Evolutionary conservation across 331 rosid genomes (phyloP).

Genomic region (Acacia concinna): DNA sequence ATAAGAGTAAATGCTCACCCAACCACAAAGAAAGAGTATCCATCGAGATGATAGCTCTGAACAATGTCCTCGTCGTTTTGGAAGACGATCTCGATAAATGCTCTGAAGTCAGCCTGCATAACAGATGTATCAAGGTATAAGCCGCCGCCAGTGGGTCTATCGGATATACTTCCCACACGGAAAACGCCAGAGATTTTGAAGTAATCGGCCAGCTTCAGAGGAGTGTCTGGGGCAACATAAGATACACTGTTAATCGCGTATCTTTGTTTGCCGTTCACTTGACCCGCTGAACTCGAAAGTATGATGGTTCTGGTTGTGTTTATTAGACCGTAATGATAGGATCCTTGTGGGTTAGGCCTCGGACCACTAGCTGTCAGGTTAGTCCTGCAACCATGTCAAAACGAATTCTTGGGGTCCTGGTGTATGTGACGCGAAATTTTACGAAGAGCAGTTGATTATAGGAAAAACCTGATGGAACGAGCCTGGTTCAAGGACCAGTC

Average conservation of each 20-base stretch:
- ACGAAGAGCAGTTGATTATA: neutral
- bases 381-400: constrained; percentile 54
- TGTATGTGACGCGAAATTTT: neutral
- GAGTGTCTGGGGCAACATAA: constrained; percentile 79
- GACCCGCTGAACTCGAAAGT: constrained; percentile 70
- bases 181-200: constrained; percentile 78
- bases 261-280: constrained; percentile 78
- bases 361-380: constrained; percentile 99
- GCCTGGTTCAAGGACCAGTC: constrained; percentile 99
- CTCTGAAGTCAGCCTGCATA: constrained; percentile 74
- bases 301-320: constrained; percentile 66
- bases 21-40: constrained; percentile 93
- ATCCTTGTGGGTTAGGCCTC: constrained; percentile 97
- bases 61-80: constrained; percentile 83
- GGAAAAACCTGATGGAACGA: constrained; percentile 77
- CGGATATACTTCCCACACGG: constrained; percentile 80
- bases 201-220: constrained; percentile 88
- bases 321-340: constrained; percentile 91
- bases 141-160: constrained; percentile 84
- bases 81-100: constrained; percentile 83
- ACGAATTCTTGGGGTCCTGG: neutral
- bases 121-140: constrained; percentile 88
- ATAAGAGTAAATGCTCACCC: constrained; percentile 55
- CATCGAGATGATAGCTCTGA: constrained; percentile 87
- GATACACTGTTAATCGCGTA: constrained; percentile 90